Conservation (phyloP, 2,329 filamentous ascomycete genomes). For the Truncatella angustata region DNA sequence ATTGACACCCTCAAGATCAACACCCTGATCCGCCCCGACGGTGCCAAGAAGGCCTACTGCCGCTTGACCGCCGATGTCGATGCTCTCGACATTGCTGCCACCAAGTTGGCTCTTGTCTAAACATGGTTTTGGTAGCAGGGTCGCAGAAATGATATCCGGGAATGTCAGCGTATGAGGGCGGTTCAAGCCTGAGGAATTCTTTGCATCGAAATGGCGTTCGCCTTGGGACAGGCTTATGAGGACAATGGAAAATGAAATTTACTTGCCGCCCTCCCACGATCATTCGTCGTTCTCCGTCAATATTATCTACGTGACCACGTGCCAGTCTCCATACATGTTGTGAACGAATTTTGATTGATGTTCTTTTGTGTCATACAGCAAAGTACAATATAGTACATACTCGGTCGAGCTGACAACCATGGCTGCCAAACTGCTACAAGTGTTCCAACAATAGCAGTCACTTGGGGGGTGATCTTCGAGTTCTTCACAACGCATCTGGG, state of each 20-base stretch:
- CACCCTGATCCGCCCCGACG: constrained; percentile 76
- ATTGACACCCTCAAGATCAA: constrained; percentile 99
- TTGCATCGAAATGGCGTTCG: constrained; percentile 34
- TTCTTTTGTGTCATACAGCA: too few relatives aligned
- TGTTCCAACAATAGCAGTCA: too few relatives aligned
- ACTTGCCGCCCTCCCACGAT: constrained; percentile 19
- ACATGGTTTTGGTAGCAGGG: constrained; percentile 25
- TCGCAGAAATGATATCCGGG: constrained; percentile 2
- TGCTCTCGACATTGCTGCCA: constrained; percentile 97
- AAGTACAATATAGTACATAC: too few relatives aligned
- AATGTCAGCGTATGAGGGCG: constrained; percentile 6
- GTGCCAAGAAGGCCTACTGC: constrained; percentile 98
- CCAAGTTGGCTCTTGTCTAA: constrained; percentile 98
- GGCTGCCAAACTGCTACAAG: too few relatives aligned
- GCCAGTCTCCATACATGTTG: too few relatives aligned
- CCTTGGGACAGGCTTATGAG: constrained; percentile 30
- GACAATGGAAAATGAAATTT: constrained; percentile 31
- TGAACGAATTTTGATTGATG: too few relatives aligned
- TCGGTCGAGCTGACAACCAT: too few relatives aligned
- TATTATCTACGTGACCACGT: too few relatives aligned
- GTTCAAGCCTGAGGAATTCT: constrained; percentile 21
- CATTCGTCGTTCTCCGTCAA: too few relatives aligned
- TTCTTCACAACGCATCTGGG: too few relatives aligned
- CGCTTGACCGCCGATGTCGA: constrained; percentile 95
- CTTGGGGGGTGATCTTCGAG: too few relatives aligned